Base-by-base conservation (phyloP, 2,329 filamentous ascomycete genomes). In the Microsporum audouinii region DNA sequence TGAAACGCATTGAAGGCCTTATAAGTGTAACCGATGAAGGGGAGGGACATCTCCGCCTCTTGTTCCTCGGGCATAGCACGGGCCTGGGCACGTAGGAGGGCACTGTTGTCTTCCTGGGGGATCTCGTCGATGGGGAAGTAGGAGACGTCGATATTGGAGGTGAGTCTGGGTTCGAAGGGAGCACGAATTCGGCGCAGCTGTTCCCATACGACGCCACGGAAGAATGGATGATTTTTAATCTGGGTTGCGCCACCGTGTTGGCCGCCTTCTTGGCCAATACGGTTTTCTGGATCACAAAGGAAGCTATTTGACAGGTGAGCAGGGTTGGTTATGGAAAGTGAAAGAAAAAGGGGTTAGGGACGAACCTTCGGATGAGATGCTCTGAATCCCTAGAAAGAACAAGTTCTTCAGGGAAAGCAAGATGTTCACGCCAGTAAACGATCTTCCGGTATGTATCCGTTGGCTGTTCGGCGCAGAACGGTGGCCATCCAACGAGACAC, bases 81-180 rank as follows among this genome's bases (percentile, higher is more conserved):
- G 57, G 89, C 89, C 75, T 95, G 89, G 23, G 89, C 89, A 72
- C 90, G 88, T 70, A 96, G 83, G 66, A 89, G 82, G 29, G 91
- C 94, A 61, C 88, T 90, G 65, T 91, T 96, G 74, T 96, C 91
- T 60, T 91, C 92, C 79, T 97, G 92, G 69, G 95, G 91, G 71
- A 99, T 96, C 76, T 99, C 94, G 71, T 99, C 94, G 59, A 91
- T 96, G 7, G 94, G 94, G 85, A 99, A 99, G 80, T 99, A 97
- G 55, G 91, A 92, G 23, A 94, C 96, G 72, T 99, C 94, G 69
- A 96, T 88, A 74, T 94, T 94, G 65, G 90, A 95, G 63, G 88
- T 88, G 65, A 99, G 80, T 70, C 91, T 90, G 2, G 94, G 94
- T 78, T 97, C 92, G 72, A 99, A 99, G 0, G 94, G 94, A 62